phyloP scores from a whole-genome alignment of 768 basidiomycete species.

The Pleurotus citrinopileatus region DNA sequence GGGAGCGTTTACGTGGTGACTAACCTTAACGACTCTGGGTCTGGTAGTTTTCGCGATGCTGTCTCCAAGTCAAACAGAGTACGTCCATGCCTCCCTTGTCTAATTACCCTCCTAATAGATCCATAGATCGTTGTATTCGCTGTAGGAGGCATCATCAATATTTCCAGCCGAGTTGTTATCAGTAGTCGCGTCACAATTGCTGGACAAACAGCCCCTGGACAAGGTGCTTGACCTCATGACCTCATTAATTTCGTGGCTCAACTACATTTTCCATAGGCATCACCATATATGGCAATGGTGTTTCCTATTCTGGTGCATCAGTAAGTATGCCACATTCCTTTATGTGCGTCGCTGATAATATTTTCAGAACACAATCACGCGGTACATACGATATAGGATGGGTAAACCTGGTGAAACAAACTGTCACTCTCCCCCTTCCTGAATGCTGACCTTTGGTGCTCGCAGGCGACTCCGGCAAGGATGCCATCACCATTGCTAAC shows the following conservation, averaged over 20 bases:
- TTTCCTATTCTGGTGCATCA: constrained; percentile 27
- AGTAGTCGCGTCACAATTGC: constrained; percentile 28
- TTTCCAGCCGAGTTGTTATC: constrained; percentile 26
- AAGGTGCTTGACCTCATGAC: constrained; percentile 13
- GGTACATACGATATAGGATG: constrained; percentile 28
- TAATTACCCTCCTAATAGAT: background rate
- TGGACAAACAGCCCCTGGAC: constrained; percentile 34
- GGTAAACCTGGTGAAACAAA: constrained; percentile 25
- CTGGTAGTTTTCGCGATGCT: constrained; percentile 33
- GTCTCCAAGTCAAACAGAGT: constrained; percentile 28
- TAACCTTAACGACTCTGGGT: constrained; percentile 30
- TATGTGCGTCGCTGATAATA: background rate
- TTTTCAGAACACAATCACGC: constrained; percentile 24
- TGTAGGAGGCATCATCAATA: constrained; percentile 31
- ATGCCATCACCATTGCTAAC: constrained; percentile 31
- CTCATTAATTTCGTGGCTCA: background rate
- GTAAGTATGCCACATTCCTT: background rate
- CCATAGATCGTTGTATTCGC: constrained; percentile 30
- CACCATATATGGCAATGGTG: constrained; percentile 32
- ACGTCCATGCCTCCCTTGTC: constrained; percentile 2
- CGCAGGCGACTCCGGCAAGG: constrained; percentile 31
- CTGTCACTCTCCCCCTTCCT: too few species aligned
- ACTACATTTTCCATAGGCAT: constrained; percentile 18
- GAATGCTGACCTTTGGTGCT: too few species aligned
- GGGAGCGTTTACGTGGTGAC: constrained; percentile 32